phyloP scores from a whole-genome alignment of 2,329 filamentous ascomycete species.

The Colletotrichum melonis region DNA sequence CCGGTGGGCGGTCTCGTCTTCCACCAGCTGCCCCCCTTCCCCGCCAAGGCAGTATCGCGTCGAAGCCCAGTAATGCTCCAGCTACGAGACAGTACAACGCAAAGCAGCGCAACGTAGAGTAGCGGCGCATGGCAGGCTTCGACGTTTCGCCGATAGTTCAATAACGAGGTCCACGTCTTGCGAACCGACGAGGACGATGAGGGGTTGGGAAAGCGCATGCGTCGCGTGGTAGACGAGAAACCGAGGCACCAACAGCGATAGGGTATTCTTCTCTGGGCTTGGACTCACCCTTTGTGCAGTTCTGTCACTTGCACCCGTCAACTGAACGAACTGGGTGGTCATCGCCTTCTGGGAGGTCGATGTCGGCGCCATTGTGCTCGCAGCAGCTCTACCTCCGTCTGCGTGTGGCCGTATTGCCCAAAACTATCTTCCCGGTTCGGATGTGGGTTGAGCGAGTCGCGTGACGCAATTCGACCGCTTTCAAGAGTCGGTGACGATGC shows the following conservation, averaged over 20 bases:
- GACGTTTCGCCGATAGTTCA: slow-evolving; percentile 22
- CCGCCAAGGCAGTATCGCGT: slow-evolving; percentile 6
- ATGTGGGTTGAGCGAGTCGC: slow-evolving; percentile 2
- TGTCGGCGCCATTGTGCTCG: slow-evolving; percentile 49
- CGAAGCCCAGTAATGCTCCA: slow-evolving; percentile 4
- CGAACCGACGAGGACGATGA: slow-evolving; percentile 7
- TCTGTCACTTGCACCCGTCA: slow-evolving; percentile 57
- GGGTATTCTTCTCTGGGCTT: not conserved
- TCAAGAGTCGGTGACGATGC: slow-evolving; percentile 8
- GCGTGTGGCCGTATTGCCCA: slow-evolving; percentile 3
- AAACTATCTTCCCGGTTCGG: not conserved
- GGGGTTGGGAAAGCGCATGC: not conserved
- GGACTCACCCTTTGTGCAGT: slow-evolving; percentile 57
- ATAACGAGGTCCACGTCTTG: not conserved
- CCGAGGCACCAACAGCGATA: not conserved
- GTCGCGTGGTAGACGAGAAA: not conserved
- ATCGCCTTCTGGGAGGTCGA: slow-evolving; percentile 54
- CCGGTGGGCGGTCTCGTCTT: not conserved
- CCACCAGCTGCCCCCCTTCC: slow-evolving; percentile 7
- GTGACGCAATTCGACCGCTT: slow-evolving; percentile 25
- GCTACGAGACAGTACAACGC: not conserved
- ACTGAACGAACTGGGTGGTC: slow-evolving; percentile 53
- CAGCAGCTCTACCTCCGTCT: not conserved
- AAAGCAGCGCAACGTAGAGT: slow-evolving; percentile 2
- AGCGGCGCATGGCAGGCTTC: slow-evolving; percentile 5